Evolutionary conservation across 768 basidiomycete genomes (phyloP), one percentile per base, ranked within the genome.

Genomic region (Tricholoma furcatifolium): DNA sequence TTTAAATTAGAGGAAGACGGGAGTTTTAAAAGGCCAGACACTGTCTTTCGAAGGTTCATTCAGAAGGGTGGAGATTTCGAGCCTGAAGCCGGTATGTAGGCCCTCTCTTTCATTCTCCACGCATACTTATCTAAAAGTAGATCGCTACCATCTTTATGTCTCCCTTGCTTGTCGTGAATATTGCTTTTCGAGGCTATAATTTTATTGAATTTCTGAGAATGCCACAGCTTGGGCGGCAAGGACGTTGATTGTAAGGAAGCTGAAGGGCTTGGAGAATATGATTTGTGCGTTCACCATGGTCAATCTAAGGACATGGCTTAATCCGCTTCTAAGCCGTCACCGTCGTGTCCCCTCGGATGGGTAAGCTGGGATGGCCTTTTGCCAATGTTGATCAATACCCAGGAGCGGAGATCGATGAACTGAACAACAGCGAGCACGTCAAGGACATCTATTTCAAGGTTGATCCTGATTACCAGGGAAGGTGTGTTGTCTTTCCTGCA

Each of bases 101-200:
- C 23, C 21, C 6, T 11, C 9, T 27, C n/a, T 12, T 43, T 31
- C 12, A 10, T 21, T 20, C n/a, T 4, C 2, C 12, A 14, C n/a
- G 14, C 38, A 18, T 30, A 6, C 3, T 50, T 24, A 40, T 30
- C n/a, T 21, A 4, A 24, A 43, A n/a, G 21, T 59, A 93, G 92
- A 82, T 50, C 85, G 95, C 44, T 98, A 98, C 65, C 89, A 90
- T 60, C 89, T 95, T 58, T 95, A 92, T 62, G 90, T 97, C 51
- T 88, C 88, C 3, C 82, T 84, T 58, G 83, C 87, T 4, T 98
- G 93, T 62, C 93, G 88, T 91, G 54, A 64, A 85, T 62, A 60
- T 40, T 31, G 42, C 43, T 20, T 24, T 20, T 53, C 32, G 4
- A 17, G 31, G 9, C 20, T 1, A 7, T 23, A 23, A 17, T 3